A percentile compares a stretch with the other conserved stretches of the same genome.
These are phyloP conservation scores for Neurospora sp. DNA, from an alignment of 2,329 filamentous ascomycete species.

Conservation along the genomic window DNA sequence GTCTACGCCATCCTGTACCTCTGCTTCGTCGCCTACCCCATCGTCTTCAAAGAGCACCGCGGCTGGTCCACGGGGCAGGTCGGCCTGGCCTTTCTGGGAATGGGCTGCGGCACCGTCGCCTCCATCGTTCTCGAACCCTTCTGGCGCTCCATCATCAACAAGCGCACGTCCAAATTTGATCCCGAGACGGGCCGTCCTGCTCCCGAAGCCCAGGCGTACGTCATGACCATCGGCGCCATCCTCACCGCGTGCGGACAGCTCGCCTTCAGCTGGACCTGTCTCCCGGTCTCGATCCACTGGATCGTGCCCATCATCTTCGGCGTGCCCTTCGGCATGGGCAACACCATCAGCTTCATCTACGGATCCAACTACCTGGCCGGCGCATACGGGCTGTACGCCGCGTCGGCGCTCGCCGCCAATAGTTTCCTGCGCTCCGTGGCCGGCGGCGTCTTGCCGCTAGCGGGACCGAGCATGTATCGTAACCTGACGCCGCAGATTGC, in stretches of 20 bases:
- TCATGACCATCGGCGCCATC: constrained; percentile 69
- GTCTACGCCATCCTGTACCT: constrained; percentile 78
- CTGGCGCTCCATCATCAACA: constrained; percentile 67
- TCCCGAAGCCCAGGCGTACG: constrained; percentile 71
- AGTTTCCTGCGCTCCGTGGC: constrained; percentile 57
- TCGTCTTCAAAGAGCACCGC: constrained; percentile 64
- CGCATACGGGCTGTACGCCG: constrained; percentile 67
- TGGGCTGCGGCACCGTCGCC: constrained; percentile 52
- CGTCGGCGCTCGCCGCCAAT: constrained; percentile 67
- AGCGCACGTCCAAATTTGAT: constrained; percentile 35
- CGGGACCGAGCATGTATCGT: constrained; percentile 60
- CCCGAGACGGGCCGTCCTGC: constrained; percentile 61
- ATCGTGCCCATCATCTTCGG: constrained; percentile 64
- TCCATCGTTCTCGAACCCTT: constrained; percentile 58
- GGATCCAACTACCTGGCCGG: constrained; percentile 65
- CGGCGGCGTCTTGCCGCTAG: constrained; percentile 61
- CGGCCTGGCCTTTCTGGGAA: constrained; percentile 69
- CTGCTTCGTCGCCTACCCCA: constrained; percentile 83
- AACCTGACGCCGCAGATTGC: constrained; percentile 63
- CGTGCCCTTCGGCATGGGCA: constrained; percentile 66
- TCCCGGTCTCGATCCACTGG: constrained; percentile 70
- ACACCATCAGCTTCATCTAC: constrained; percentile 69
- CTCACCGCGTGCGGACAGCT: constrained; percentile 70
- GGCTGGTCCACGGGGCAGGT: constrained; percentile 67
- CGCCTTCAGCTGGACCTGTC: constrained; percentile 80